Base-by-base conservation (phyloP, 2,329 filamentous ascomycete genomes). In the Tolypocladium pustulatum region DNA sequence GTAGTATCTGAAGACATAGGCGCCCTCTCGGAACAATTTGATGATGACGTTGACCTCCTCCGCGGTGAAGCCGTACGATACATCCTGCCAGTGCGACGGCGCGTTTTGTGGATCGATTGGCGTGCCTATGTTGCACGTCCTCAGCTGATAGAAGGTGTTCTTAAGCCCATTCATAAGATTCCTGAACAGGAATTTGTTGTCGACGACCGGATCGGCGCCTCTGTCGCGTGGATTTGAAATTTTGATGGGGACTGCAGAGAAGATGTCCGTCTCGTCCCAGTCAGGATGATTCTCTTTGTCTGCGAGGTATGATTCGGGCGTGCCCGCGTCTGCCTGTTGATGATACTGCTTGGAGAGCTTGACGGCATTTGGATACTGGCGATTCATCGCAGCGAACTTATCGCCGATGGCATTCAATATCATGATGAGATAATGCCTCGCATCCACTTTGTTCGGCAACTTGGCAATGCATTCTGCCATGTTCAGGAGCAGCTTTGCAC, bases 231-330 rank as follows among this genome's bases (percentile, higher is more conserved):
- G 90, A 67, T 94, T 97, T 0, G 90, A 90, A 0, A 91, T 94
- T 75, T 96, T 97, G 75, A 99, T 97, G 0, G 94, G 95, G 68
- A 93, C 94, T 2, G 94, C 94, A 52, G 84, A 89, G 75, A 97
- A 99, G 54, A 99, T 97, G 72, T 99, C 95, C 46, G 94, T 93
- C 73, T 97, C 92, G 67, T 99, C 95, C 91, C 94, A 99, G 62
- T 96, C 91, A 0, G 94, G 94, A 5, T 85, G 85, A 36, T 84
- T 77, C 37, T 93, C 86, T 69, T 88, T 87, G 58, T 96, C 90
- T 1, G 91, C 90, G 57, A 96, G 83, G 66, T 92, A 96, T 54
- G 89, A 88, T 64, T 97, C 94, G 0, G 83, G 76, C 0, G 79
- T 70, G 37, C 73, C 74, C 12, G 81, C 80, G 2, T 85, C 81